A percentile compares a stretch with the other conserved stretches of the same genome.
These are phyloP conservation scores for Scedosporium aurantiacum DNA, from an alignment of 2,329 filamentous ascomycete species.

Conservation along the genomic window DNA sequence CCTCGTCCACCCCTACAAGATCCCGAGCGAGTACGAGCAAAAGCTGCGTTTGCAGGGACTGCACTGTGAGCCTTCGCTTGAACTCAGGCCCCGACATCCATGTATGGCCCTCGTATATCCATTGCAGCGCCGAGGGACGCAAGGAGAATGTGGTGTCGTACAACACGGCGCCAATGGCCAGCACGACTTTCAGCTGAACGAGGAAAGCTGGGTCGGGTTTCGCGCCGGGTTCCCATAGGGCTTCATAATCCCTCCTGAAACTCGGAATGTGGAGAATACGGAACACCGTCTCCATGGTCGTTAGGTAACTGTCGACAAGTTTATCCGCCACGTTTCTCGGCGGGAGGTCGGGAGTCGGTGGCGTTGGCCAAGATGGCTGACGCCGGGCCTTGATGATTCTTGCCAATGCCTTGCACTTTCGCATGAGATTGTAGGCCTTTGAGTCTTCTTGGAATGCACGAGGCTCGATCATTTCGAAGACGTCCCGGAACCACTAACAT, in stretches of 20 bases:
- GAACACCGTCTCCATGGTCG: conserved; percentile 33
- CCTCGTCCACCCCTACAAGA: conserved; percentile 24
- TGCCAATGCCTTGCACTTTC: conserved; percentile 41
- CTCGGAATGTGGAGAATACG: conserved; percentile 40
- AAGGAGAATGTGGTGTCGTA: conserved; percentile 40
- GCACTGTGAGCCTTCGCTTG: conserved; percentile 38
- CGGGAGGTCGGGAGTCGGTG: conserved; percentile 32
- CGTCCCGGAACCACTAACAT: conserved; percentile 25
- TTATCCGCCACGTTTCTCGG: conserved; percentile 30
- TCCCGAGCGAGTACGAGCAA: conserved; percentile 33
- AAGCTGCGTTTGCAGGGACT: conserved; percentile 36
- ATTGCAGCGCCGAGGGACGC: conserved; percentile 36
- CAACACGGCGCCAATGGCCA: conserved; percentile 43
- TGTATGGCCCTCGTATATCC: conserved; percentile 46
- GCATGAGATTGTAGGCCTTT: conserved; percentile 23
- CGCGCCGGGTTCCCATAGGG: conserved; percentile 29
- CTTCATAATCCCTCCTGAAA: conserved; percentile 37
- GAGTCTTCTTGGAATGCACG: conserved; percentile 25
- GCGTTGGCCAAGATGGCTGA: conserved; percentile 34
- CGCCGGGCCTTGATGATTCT: conserved; percentile 39
- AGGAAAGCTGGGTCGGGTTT: conserved; percentile 31
- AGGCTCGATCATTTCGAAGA: conserved; percentile 33
- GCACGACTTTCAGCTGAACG: conserved; percentile 44
- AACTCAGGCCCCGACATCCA: conserved; percentile 42
- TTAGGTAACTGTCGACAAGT: conserved; percentile 37